Evolutionary conservation across 768 basidiomycete genomes (phyloP), one percentile per base, ranked within the genome.

Genomic region (Amanita pseudoporphyria): DNA sequence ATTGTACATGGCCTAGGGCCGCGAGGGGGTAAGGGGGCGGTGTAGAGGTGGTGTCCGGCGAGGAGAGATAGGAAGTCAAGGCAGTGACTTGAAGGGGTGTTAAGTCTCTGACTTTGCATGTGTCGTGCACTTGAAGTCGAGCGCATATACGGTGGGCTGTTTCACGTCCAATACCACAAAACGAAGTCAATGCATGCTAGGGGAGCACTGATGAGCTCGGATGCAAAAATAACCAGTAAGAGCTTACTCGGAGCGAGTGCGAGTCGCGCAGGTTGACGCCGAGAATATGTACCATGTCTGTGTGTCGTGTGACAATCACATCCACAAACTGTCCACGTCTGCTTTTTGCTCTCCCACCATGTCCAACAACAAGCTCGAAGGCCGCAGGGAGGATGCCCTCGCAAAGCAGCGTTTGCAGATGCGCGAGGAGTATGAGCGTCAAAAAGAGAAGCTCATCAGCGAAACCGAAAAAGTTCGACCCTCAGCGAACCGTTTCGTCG

Each of bases 381-480:
- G 84, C n/a, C 82, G 85, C 49, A 81, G 90, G 49, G 85, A 91
- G 64, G 87, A 89, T 60, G 84, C 84, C 1, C 81, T 95, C 55
- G 74, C 78, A 30, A 93, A 94, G 63, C 84, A 91, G 66, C 82
- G 94, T 52, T 76, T 66, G 35, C 79, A 82, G 60, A 80, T 82
- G 70, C 80, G 82, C 58, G 85, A 90, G 63, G 86, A 90, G 36
- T 92, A 76, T 56, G 82, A 88, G 57, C 77, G 84, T 16, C 84
- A 89, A 62, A 88, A 88, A 58, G 80, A 84, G 61, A 76, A 75
- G 40, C 79, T 92, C 63, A 81, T 88, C 58, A 79, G 76, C 61
- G 93, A 96, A 68, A 93, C 92, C 2, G 89, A 95, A 71, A 94
- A 93, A 65, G 83, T 88, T 33, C 84, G 91, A 26, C 88, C 92